phyloP scores from a whole-genome alignment of 345 rosid species.

The Cochlearia excelsa region DNA sequence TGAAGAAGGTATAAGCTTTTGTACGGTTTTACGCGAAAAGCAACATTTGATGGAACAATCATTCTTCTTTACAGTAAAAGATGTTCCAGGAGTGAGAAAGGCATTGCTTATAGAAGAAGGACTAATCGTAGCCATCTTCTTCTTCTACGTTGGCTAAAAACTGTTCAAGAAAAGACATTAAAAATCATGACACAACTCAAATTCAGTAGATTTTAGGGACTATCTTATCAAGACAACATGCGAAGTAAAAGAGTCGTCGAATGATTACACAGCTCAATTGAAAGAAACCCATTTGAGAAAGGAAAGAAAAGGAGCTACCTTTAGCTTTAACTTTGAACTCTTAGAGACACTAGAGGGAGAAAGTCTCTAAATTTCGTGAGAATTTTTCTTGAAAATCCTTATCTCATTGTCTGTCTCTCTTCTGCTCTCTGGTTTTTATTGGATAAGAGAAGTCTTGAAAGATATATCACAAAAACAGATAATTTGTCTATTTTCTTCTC shows the following conservation, averaged over 20 bases:
- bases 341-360: no score
- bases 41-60: constrained; percentile 44
- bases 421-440: constrained; percentile 2
- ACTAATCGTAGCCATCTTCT: constrained; percentile 54
- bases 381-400: constrained; percentile 14
- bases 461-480: no score
- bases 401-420: constrained; percentile 27
- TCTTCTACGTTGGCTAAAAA: constrained; percentile 2
- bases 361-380: no score
- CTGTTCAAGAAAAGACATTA: constrained; percentile 3
- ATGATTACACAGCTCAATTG: not conserved
- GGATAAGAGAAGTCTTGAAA: constrained; percentile 15
- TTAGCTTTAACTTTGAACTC: not conserved
- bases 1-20: constrained; percentile 31
- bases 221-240: not conserved
- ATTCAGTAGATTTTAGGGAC: not conserved
- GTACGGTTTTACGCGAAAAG: constrained; percentile 46
- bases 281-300: constrained; percentile 11
- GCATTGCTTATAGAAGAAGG: constrained; percentile 59
- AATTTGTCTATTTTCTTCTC: not conserved
- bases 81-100: constrained; percentile 54
- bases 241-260: not conserved
- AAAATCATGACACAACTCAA: no score
- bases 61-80: constrained; percentile 44
- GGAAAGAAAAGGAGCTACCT: constrained; percentile 29